A percentile compares a stretch with the other conserved stretches of the same genome.
phyloP scores from a whole-genome alignment of 192 early-diverging fungal genomes.

The Rhizoclosmatium sp. region DNA sequence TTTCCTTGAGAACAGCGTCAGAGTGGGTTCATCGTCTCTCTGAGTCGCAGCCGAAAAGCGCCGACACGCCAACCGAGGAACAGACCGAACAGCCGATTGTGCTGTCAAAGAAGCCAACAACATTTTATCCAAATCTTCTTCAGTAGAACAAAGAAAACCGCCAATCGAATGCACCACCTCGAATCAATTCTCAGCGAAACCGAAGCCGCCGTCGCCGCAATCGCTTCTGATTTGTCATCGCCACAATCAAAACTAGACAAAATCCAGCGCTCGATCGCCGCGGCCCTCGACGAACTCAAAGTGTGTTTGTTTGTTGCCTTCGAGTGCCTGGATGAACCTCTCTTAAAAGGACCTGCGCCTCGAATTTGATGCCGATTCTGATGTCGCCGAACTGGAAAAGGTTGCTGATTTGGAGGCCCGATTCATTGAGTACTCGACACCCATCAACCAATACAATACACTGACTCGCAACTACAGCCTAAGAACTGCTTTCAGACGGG shows the following conservation, averaged over 20 bases:
- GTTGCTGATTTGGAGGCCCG: background rate
- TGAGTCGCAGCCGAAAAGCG: background rate
- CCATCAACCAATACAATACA: background rate
- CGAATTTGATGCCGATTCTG: background rate
- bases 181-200: too few species aligned
- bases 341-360: background rate
- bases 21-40: background rate
- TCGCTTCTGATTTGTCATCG: background rate
- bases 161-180: too few species aligned
- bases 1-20: constrained; percentile 48
- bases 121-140: too few species aligned
- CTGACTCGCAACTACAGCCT: background rate
- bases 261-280: background rate
- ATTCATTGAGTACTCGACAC: background rate
- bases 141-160: too few species aligned
- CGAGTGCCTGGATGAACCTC: background rate
- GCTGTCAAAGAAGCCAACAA: too few species aligned
- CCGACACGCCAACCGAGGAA: too few species aligned
- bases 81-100: too few species aligned
- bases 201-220: too few species aligned
- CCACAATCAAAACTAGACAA: background rate
- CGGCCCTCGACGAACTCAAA: background rate
- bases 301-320: background rate
- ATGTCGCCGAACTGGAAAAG: background rate
- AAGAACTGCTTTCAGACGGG: background rate